phyloP scores from a whole-genome alignment of 2,329 filamentous ascomycete species.

The Sporothrix variecibatus region DNA sequence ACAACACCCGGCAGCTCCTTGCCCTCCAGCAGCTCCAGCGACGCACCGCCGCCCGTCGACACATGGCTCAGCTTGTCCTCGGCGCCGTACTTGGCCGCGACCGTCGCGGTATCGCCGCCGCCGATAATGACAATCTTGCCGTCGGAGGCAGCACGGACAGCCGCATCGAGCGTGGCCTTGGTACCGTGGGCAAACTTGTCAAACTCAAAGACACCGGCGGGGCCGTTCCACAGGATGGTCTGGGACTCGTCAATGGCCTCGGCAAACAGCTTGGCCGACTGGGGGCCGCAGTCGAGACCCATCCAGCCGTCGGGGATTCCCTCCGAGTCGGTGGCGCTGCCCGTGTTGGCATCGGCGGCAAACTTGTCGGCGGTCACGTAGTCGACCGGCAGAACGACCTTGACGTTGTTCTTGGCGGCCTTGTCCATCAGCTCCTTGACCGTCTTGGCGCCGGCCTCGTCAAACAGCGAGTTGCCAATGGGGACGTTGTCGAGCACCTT shows the following conservation, averaged over 20 bases:
- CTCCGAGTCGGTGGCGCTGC: conserved; percentile 78
- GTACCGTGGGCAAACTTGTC: conserved; percentile 91
- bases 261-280: conserved; percentile 88
- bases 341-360: conserved; percentile 75
- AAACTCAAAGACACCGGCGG: conserved; percentile 95
- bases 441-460: conserved; percentile 90
- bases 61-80: conserved; percentile 99
- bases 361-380: conserved; percentile 98
- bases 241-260: conserved; percentile 82
- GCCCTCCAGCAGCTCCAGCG: conserved; percentile 93
- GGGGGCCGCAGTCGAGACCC: conserved; percentile 90
- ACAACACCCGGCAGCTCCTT: conserved; percentile 94
- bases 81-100: conserved; percentile 93
- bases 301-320: conserved; percentile 98
- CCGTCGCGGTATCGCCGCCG: conserved; percentile 95
- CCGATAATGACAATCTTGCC: conserved; percentile 98
- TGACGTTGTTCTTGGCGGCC: conserved; percentile 94
- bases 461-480: conserved; percentile 90
- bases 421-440: conserved; percentile 86
- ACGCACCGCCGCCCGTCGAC: conserved; percentile 93
- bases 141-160: conserved; percentile 56
- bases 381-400: conserved; percentile 91
- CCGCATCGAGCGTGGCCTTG: conserved; percentile 87
- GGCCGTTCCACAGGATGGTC: conserved; percentile 99
- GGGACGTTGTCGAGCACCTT: conserved; percentile 91